Evolutionary conservation across 441 rosid genomes (phyloP), one percentile per base, ranked within the genome.

Genomic region (Gossypium armourianum): DNA sequence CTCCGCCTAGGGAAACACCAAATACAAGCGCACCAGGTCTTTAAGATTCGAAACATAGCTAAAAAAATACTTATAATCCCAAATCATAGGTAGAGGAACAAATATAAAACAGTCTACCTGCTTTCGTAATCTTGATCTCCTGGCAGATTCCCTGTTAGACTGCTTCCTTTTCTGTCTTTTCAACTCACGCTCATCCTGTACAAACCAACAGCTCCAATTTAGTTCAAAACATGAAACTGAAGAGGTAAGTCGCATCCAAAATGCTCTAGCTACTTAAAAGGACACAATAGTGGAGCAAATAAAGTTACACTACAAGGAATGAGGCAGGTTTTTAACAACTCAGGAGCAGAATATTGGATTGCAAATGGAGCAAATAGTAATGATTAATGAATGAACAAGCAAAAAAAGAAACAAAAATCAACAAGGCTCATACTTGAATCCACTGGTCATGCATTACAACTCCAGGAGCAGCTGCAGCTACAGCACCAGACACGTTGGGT

Each of bases 151-250:
- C 71, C 91, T 78, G 69, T 89, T 89, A 63, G 94, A 89, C 62
- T 86, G 91, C 84, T 89, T 89, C 80, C 94, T 82, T 65, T 82
- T 86, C 82, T 87, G 91, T 57, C 86, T 77, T 83, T 89, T 89
- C 55, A 89, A 79, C 75, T 89, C 94, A 12, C 90, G 81, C 55
- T 86, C 94, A 77, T 89, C 91, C 91, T 87, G 79, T 49, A 73
- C 68, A 26, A 78, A 71, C 10, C 70, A 8, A 40, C 54, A 62
- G 65, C 28, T 0, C 40, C 26, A 45, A 53, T 62, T 64, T 43
- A 68, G 63, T 2, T 29, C 52, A 57, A n/a, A 49, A 50, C 43
- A 15, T 0, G 23, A 24, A 49, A 66, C 13, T 24, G 23, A 17
- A 50, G 20, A 24, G 52, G 53, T 26, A 40, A 49, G 64, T 60